Evolutionary conservation across 352 stramenopile genomes (phyloP).

Genomic region (Phytophthora sojae): DNA sequence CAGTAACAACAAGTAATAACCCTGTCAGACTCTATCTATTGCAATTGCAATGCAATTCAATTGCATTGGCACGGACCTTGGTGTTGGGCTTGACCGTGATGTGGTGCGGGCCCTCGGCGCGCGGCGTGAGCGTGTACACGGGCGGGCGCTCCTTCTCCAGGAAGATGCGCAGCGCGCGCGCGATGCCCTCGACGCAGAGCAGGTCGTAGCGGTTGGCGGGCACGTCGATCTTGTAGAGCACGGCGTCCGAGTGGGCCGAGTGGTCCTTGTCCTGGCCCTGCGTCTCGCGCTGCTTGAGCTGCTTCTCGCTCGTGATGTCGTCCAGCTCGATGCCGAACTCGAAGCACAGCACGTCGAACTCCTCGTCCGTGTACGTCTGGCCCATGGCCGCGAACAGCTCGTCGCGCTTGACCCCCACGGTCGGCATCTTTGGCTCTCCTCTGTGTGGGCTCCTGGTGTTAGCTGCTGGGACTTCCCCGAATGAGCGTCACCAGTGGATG

Average conservation of each 20-base stretch:
- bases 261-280: conserved; percentile 72
- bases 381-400: conserved; percentile 97
- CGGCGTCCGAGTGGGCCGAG: conserved; percentile 78
- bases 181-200: conserved; percentile 98
- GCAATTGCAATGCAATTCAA: too few relatives aligned
- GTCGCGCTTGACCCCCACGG: conserved; percentile 97
- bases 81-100: conserved; percentile 90
- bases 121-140: conserved; percentile 78
- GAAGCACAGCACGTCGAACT: conserved; percentile 99
- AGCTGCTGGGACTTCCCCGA: conserved; percentile 19
- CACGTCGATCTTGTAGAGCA: conserved; percentile 99
- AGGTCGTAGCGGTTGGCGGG: conserved; percentile 99
- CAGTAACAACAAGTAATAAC: conserved; percentile 5
- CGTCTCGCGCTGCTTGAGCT: conserved; percentile 89
- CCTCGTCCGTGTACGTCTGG: conserved; percentile 97
- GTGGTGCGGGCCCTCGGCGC: conserved; percentile 69
- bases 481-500: conserved; percentile 37
- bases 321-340: conserved; percentile 99
- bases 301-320: conserved; percentile 89
- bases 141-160: conserved; percentile 95
- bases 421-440: conserved; percentile 93
- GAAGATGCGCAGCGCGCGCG: conserved; percentile 97
- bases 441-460: not conserved
- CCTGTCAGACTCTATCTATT: not conserved
- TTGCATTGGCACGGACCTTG: conserved; percentile 49